Evolutionary conservation across 768 basidiomycete species (phyloP), one percentile per base, ranked within the genome.

Genomic region (Pisolithus marmoratus): DNA sequence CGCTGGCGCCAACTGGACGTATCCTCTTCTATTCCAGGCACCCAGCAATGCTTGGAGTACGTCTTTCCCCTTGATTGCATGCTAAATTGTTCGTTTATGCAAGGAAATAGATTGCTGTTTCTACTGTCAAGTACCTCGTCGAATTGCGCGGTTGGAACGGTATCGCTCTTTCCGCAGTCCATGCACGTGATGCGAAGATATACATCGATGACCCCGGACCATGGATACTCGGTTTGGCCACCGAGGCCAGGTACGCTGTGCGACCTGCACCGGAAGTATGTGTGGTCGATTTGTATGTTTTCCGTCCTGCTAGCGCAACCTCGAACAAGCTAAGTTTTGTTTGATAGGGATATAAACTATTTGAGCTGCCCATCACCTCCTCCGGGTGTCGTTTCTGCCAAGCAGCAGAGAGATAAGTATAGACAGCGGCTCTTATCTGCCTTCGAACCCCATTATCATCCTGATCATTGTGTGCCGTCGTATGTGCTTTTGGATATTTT

Each of bases 121-220:
- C 81, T 48, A 93, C 92, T 4, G 76, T 94, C 69, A 89, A 85
- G 66, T 94, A 94, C 63, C 80, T 97, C 46, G 90, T 94, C 51
- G 94, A 96, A 68, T 70, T 94, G 48, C 84, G 92, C 41, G 93
- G 92, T 5, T 96, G 94, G 94, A 88, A 82, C 62, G 94, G 94
- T 4, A 84, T 95, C 48, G 85, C 89, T 15, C 76, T 94, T 40
- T 74, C 85, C 34, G 78, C 90, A 2, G 87, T 92, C 31, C 91
- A 94, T 64, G 83, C 86, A 31, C 84, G 94, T 42, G 95, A 96
- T 57, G 85, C 91, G 24, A 90, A 87, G 64, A 90, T 98, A 48
- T 90, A 92, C 58, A 86, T 94, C 55, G 94, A 97, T 58, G 94
- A 98, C 66, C 92, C 94, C 40, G 94, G 94, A 31, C 95, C 95